Evolutionary conservation across 768 basidiomycete genomes (phyloP).

Genomic region (Phylloporus arenicola): DNA sequence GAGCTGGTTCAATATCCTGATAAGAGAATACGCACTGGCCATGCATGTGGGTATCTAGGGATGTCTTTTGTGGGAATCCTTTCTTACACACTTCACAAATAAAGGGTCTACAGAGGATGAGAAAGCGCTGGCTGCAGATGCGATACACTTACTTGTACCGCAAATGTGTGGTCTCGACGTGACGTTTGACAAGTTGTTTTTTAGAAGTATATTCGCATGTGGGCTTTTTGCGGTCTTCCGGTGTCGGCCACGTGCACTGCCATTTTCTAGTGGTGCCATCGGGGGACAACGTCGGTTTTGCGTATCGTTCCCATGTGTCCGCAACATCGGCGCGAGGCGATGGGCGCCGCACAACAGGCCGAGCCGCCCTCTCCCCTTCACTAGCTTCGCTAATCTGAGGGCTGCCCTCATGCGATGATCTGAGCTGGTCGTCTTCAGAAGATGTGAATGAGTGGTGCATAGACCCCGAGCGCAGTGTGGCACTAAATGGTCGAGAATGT

Average conservation of each 20-base stretch:
- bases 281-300: conserved; percentile 28
- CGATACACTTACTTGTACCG: conserved; percentile 46
- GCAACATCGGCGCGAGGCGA: conserved; percentile 23
- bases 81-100: conserved; percentile 48
- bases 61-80: conserved; percentile 56
- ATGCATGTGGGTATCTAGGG: conserved; percentile 52
- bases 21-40: conserved; percentile 38
- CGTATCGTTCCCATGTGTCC: conserved; percentile 32
- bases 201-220: conserved; percentile 44
- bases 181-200: conserved; percentile 65
- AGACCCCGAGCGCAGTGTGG: conserved; percentile 14
- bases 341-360: conserved; percentile 17
- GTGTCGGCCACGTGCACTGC: conserved; percentile 39
- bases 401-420: conserved; percentile 27
- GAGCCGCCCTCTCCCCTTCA: conserved; percentile 17
- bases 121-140: conserved; percentile 7
- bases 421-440: conserved; percentile 28
- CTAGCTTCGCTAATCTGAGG: conserved; percentile 30
- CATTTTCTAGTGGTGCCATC: conserved; percentile 35
- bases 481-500: conserved; percentile 4
- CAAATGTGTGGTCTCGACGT: conserved; percentile 59
- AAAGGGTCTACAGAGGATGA: conserved; percentile 39
- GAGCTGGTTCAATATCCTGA: conserved; percentile 4
- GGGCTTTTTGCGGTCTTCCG: conserved; percentile 27
- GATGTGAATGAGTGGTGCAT: conserved; percentile 16